Evolutionary conservation across 2,329 filamentous ascomycete species (phyloP), one percentile per base, ranked within the genome.

Genomic region (Triangularia verruculosa): DNA sequence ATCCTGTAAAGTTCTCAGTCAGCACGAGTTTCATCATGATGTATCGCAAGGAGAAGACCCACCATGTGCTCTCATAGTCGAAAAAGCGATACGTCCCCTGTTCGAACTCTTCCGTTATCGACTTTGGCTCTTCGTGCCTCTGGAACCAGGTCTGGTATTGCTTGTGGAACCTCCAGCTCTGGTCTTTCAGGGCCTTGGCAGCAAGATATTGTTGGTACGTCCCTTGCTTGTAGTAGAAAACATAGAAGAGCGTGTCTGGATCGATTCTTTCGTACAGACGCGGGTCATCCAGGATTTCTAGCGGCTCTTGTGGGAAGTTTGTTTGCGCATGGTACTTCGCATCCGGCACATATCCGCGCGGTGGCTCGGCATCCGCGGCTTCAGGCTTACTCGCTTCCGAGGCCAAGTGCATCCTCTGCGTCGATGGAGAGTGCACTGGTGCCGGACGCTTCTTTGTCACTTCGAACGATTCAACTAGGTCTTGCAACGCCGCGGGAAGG

Each of bases 101-200:
- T 79, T 99, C 95, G 74, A 92, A 98, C 78, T 99, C 95, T 77
- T 99, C 95, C 0, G 95, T 98, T 73, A 99, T 99, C 71, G 89
- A 93, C 82, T 99, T 99, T 17, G 95, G 95, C 80, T 99, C 95
- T 74, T 99, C 95, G 70, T 99, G 95, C 59, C 95, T 86, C 78
- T 99, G 95, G 74, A 99, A 99, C 95, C 95, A 99, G 1, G 95
- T 99, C 77, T 97, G 95, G 75, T 99, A 99, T 77, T 98, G 95
- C 82, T 99, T 99, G 80, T 99, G 95, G 76, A 99, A 99, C 62
- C 95, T 86, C 95, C 95, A 99, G 77, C 93, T 97, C 78, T 99
- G 95, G 69, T 94, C 91, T 79, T 99, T 99, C 59, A 99, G 81
- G n/a, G 95, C 92, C 78, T 96, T 97, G 13, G 95, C 95, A 1